Conservation (phyloP, 2,329 filamentous ascomycete species). For the Aspergillus aculeatinus region DNA sequence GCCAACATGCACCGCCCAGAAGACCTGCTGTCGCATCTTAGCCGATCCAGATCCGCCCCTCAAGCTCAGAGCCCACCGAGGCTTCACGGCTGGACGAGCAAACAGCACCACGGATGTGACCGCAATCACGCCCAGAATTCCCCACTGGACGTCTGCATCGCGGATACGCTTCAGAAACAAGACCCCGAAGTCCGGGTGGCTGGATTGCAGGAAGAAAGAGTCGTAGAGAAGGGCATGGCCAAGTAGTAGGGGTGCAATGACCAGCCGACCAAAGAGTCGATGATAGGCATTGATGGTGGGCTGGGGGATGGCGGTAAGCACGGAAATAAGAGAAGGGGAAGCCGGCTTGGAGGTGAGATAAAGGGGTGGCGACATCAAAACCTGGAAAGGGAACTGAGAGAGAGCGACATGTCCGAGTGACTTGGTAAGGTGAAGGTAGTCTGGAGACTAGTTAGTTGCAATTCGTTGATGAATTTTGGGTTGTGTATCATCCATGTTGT, state of each 20-base stretch:
- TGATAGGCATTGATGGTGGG: constrained; percentile 58
- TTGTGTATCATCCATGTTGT: background rate
- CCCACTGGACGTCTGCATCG: constrained; percentile 59
- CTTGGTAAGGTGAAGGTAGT: constrained; percentile 65
- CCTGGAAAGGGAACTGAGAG: constrained; percentile 61
- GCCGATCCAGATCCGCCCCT: constrained; percentile 17
- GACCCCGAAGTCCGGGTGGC: constrained; percentile 34
- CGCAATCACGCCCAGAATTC: constrained; percentile 51
- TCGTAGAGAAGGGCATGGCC: constrained; percentile 57
- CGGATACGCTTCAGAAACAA: constrained; percentile 55
- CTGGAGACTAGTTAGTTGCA: constrained; percentile 33
- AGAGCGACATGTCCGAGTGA: constrained; percentile 59
- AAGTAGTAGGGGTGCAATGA: constrained; percentile 51
- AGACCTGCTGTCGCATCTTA: constrained; percentile 44
- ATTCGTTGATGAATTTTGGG: background rate
- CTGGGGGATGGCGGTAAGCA: constrained; percentile 55
- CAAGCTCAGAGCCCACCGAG: constrained; percentile 14
- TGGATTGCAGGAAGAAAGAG: constrained; percentile 55
- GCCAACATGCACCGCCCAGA: constrained; percentile 57
- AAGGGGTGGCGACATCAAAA: constrained; percentile 50
- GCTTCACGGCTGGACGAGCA: constrained; percentile 41
- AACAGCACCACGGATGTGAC: constrained; percentile 50
- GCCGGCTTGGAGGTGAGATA: constrained; percentile 47
- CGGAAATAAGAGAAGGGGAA: constrained; percentile 49
- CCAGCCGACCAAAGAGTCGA: constrained; percentile 57